phyloP scores from a whole-genome alignment of 2,329 filamentous ascomycete species.

The Gaeumannomyces sp. region DNA sequence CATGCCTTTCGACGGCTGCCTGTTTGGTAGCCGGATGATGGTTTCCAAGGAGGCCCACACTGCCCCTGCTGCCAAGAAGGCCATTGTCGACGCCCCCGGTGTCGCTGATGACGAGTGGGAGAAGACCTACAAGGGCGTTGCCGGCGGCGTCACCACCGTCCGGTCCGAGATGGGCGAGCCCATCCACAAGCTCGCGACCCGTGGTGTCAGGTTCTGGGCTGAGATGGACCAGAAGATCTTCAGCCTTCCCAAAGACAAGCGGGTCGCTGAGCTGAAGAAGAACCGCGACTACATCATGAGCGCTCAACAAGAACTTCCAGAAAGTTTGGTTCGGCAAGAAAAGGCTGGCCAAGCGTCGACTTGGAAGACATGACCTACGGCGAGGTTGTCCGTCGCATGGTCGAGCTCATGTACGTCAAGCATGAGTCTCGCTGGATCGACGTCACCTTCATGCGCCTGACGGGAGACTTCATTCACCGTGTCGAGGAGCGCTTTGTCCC shows the following conservation, averaged over 20 bases:
- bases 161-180: constrained; percentile 99
- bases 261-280: constrained; percentile 80
- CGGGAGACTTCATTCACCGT: constrained; percentile 92
- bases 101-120: constrained; percentile 82
- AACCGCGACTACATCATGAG: constrained; percentile 87
- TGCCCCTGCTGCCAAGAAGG: constrained; percentile 79
- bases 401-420: constrained; percentile 86
- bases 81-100: constrained; percentile 80
- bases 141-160: constrained; percentile 92
- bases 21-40: constrained; percentile 94
- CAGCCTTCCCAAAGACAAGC: constrained; percentile 89
- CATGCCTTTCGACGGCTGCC: constrained; percentile 90
- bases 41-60: constrained; percentile 88
- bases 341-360: constrained; percentile 74
- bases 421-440: constrained; percentile 92
- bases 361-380: constrained; percentile 94
- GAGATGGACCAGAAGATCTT: constrained; percentile 99
- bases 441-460: constrained; percentile 71
- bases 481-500: constrained; percentile 92
- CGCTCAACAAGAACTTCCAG: constrained; percentile 94
- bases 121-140: constrained; percentile 83
- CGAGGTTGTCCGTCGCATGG: constrained; percentile 79
- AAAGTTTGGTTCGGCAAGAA: constrained; percentile 96
- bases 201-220: constrained; percentile 93
- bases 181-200: constrained; percentile 96